Conservation (phyloP, 2,329 filamentous ascomycete species). For the Elsinoe ampelina region DNA sequence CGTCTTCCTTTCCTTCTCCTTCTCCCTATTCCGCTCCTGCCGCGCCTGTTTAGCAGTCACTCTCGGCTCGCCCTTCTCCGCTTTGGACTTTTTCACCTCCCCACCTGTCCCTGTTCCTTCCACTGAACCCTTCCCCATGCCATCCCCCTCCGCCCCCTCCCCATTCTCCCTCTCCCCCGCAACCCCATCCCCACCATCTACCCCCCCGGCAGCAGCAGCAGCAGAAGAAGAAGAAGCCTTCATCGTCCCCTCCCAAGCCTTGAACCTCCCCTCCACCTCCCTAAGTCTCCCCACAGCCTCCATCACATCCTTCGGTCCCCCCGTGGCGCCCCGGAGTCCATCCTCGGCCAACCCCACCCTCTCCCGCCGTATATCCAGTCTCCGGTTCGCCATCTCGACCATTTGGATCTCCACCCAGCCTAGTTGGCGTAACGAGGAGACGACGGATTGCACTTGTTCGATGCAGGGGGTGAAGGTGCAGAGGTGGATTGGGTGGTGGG, state of each 20-base stretch:
- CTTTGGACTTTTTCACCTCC: slow-evolving; percentile 20
- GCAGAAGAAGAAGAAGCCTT: slow-evolving; percentile 13
- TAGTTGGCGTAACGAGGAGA: slow-evolving; percentile 66
- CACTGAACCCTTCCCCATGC: slow-evolving; percentile 12
- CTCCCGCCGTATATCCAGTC: slow-evolving; percentile 74
- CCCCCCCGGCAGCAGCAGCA: no score
- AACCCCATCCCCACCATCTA: no score
- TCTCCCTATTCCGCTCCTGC: slow-evolving; percentile 27
- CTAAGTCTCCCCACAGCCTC: slow-evolving; percentile 68
- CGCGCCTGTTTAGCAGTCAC: slow-evolving; percentile 22
- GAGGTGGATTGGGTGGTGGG: slow-evolving; percentile 62
- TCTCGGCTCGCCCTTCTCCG: slow-evolving; percentile 21
- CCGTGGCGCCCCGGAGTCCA: slow-evolving; percentile 55
- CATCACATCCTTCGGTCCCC: slow-evolving; percentile 61
- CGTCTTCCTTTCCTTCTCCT: slow-evolving; percentile 39
- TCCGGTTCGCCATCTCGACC: slow-evolving; percentile 75
- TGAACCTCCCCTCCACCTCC: slow-evolving; percentile 61
- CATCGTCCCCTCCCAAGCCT: slow-evolving; percentile 49
- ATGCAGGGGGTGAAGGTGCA: slow-evolving; percentile 97
- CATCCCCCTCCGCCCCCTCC: slow-evolving; percentile 21
- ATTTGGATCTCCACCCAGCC: slow-evolving; percentile 91
- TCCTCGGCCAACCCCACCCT: slow-evolving; percentile 65
- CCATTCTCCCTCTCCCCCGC: slow-evolving; percentile 26
- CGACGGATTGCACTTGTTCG: slow-evolving; percentile 84
- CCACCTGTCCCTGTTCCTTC: slow-evolving; percentile 21